Evolutionary conservation across 768 basidiomycete species (phyloP).

Genomic region (Tulasnella sp.): DNA sequence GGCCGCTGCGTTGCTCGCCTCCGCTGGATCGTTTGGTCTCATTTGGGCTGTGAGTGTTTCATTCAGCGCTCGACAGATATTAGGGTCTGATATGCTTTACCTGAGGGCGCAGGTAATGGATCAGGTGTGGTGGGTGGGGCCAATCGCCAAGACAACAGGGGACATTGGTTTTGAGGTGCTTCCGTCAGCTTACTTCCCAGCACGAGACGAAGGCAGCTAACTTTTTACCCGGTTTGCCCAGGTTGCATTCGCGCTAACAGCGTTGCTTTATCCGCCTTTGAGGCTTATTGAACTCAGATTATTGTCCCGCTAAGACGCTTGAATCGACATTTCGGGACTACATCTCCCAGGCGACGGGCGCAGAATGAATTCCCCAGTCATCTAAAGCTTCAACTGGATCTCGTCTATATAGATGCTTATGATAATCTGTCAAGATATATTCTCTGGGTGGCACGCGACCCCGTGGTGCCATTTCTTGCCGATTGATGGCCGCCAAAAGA

Average conservation of each 20-base stretch:
- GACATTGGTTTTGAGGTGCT: conserved; percentile 61
- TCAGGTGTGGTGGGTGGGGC: conserved; percentile 67
- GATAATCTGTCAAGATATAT: no score
- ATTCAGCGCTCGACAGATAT: background rate
- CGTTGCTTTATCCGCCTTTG: conserved; percentile 10
- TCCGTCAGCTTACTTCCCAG: background rate
- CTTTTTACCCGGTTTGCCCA: background rate
- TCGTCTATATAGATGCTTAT: no score
- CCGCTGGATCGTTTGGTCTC: conserved; percentile 50
- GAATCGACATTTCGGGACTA: background rate
- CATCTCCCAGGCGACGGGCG: background rate
- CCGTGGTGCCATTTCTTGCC: no score
- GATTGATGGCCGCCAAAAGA: no score
- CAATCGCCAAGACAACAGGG: conserved; percentile 58
- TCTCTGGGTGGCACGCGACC: no score
- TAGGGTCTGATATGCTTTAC: background rate
- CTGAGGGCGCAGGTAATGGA: conserved; percentile 55
- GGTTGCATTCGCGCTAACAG: conserved; percentile 2
- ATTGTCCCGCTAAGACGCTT: background rate
- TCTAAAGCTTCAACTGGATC: no score
- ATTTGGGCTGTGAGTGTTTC: conserved; percentile 32
- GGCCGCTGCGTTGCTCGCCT: conserved; percentile 54
- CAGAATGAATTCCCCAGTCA: no score
- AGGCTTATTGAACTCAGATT: background rate
- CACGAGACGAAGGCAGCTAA: background rate